A percentile compares a stretch with the other conserved stretches of the same genome.
Conservation (phyloP, 768 basidiomycete species). For the Gyrodon lividus region DNA sequence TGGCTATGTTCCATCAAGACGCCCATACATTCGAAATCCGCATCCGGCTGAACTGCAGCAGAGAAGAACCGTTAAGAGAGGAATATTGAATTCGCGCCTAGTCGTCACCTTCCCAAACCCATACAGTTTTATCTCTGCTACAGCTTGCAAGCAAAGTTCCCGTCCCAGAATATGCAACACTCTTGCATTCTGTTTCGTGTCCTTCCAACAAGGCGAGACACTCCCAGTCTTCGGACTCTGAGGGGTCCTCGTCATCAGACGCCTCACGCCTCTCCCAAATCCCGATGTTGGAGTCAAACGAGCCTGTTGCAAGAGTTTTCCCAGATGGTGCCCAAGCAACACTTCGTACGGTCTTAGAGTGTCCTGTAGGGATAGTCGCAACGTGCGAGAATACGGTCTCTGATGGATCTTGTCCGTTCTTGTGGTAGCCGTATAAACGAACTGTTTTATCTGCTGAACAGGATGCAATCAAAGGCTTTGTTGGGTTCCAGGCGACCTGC, state of each 20-base stretch:
- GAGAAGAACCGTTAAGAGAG: not conserved
- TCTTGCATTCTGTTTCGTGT: conserved; percentile 96
- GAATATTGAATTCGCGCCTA: not conserved
- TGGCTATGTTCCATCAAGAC: conserved; percentile 97
- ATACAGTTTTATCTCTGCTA: conserved; percentile 95
- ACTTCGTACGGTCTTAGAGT: conserved; percentile 83
- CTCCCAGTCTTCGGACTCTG: conserved; percentile 70
- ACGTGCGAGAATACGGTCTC: conserved; percentile 44
- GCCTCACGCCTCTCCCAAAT: conserved; percentile 78
- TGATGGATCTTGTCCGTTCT: conserved; percentile 22
- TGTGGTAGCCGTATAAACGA: conserved; percentile 71
- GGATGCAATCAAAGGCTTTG: conserved; percentile 78
- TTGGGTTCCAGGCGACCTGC: conserved; percentile 88
- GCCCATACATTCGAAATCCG: conserved; percentile 91
- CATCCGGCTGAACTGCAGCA: conserved; percentile 75
- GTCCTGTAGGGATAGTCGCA: conserved; percentile 76
- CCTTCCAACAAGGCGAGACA: conserved; percentile 86
- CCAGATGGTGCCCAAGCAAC: conserved; percentile 91
- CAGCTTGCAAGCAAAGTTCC: conserved; percentile 87
- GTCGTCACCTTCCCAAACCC: conserved; percentile 93
- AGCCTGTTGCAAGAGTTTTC: conserved; percentile 81
- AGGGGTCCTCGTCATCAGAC: conserved; percentile 36
- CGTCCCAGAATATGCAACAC: conserved; percentile 78
- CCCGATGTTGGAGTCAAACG: conserved; percentile 90
- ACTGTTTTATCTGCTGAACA: conserved; percentile 95